These are phyloP conservation scores for Penicillium sp. DNA, from an alignment of 2,329 filamentous ascomycete genomes.

Conservation along the genomic window DNA sequence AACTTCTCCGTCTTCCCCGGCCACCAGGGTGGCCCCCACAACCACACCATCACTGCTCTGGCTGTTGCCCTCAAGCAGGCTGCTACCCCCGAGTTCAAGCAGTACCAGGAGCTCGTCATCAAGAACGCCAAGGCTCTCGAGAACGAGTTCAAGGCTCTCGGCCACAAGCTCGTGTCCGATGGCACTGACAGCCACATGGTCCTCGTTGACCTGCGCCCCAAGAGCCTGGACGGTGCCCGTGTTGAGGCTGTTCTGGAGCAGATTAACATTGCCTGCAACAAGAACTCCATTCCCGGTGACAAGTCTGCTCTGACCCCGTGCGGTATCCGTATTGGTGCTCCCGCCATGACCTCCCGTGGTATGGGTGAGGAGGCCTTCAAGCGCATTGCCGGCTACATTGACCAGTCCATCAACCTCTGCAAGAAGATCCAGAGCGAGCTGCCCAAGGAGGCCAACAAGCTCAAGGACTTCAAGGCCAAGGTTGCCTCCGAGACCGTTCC, in stretches of 20 bases:
- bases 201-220: conserved; percentile 85
- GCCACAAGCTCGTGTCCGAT: conserved; percentile 87
- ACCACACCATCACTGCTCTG: conserved; percentile 97
- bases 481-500: conserved; percentile 74
- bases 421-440: conserved; percentile 81
- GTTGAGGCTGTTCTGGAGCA: conserved; percentile 95
- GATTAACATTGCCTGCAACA: conserved; percentile 99
- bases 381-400: conserved; percentile 86
- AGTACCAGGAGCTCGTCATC: conserved; percentile 88
- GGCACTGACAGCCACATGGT: conserved; percentile 98
- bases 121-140: conserved; percentile 89
- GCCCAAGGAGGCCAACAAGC: conserved; percentile 97
- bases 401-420: conserved; percentile 83
- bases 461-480: conserved; percentile 98
- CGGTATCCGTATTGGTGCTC: conserved; percentile 93
- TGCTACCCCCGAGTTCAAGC: conserved; percentile 82
- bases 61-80: conserved; percentile 94
- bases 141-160: conserved; percentile 65
- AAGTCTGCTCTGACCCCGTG: conserved; percentile 93
- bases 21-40: conserved; percentile 96
- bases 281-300: conserved; percentile 97
- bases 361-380: conserved; percentile 92
- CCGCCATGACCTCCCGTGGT: conserved; percentile 95
- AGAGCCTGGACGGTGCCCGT: conserved; percentile 84
- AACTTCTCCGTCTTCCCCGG: conserved; percentile 97